These are phyloP conservation scores for Lizonia empirigonia DNA, from an alignment of 2,329 filamentous ascomycete species.

Conservation along the genomic window DNA sequence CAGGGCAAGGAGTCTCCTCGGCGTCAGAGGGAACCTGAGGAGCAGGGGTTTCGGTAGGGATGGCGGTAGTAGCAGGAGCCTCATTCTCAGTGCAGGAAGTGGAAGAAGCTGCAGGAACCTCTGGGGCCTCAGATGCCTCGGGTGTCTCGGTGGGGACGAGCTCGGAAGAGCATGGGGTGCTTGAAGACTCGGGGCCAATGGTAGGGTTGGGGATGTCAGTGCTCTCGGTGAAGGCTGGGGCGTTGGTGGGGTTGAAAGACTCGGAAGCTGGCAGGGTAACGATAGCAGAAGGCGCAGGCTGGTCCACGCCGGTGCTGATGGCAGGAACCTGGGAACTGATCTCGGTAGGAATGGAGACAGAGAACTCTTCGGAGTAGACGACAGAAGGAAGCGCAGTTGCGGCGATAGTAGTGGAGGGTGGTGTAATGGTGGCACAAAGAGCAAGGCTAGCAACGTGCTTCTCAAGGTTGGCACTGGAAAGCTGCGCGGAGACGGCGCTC, in stretches of 20 bases:
- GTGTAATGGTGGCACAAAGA: constrained; percentile 45
- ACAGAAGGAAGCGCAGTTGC: constrained; percentile 3
- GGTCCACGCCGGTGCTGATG: constrained; percentile 16
- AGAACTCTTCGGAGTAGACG: background rate
- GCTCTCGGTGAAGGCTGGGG: constrained; percentile 27
- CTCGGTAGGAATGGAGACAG: constrained; percentile 9
- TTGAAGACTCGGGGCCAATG: constrained; percentile 21
- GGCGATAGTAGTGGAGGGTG: constrained; percentile 16
- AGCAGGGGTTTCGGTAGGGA: background rate
- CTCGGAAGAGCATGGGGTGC: constrained; percentile 18
- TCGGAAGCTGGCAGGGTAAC: constrained; percentile 20
- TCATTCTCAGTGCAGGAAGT: constrained; percentile 7
- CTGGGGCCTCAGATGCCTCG: constrained; percentile 5
- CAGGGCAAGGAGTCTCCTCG: constrained; percentile 13
- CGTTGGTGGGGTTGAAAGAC: constrained; percentile 22
- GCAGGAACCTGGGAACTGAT: constrained; percentile 9
- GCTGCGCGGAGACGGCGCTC: constrained; percentile 43
- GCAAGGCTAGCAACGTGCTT: constrained; percentile 53
- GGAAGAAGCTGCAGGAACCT: background rate
- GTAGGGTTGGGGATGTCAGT: constrained; percentile 18
- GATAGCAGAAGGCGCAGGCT: constrained; percentile 22
- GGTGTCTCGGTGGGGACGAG: constrained; percentile 10
- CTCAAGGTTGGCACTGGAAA: constrained; percentile 51
- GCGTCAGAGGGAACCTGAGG: constrained; percentile 7
- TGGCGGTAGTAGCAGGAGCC: background rate